Evolutionary conservation across 176 grass and related monocot species (phyloP).

Genomic region (Oryza officinalis): DNA sequence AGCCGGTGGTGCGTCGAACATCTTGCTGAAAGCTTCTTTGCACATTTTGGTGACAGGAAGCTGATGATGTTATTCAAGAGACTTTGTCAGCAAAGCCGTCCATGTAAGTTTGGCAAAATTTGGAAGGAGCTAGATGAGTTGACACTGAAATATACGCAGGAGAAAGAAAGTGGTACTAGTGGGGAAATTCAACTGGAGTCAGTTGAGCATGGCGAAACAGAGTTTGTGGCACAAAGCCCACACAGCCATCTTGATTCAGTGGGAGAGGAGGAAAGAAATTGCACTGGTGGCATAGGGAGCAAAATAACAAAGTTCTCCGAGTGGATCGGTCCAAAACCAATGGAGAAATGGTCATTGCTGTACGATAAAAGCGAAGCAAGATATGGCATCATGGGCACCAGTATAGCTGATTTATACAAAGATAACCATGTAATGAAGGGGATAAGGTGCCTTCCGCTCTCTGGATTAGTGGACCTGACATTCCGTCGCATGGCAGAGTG

Average conservation of each 20-base stretch:
- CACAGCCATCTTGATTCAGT: not conserved
- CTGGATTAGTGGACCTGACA: conserved; percentile 20
- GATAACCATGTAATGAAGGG: conserved; percentile 32
- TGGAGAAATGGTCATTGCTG: conserved; percentile 29
- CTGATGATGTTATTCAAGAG: conserved; percentile 24
- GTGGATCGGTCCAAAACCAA: conserved; percentile 26
- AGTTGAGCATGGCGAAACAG: not conserved
- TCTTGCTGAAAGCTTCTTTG: conserved; percentile 34
- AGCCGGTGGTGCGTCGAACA: conserved; percentile 25
- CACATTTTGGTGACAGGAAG: conserved; percentile 25
- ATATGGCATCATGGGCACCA: conserved; percentile 31
- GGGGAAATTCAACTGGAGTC: not conserved
- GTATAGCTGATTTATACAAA: not conserved
- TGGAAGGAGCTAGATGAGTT: conserved; percentile 34
- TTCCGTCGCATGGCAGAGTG: not conserved
- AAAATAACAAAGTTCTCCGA: conserved; percentile 30
- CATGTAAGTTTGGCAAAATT: conserved; percentile 20
- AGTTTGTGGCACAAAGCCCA: not conserved
- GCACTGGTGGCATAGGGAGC: not conserved
- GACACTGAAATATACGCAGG: not conserved
- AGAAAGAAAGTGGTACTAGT: not conserved
- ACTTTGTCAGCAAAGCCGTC: conserved; percentile 24
- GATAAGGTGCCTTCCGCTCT: conserved; percentile 24
- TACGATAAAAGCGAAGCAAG: conserved; percentile 6
- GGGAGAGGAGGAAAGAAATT: not conserved